Conservation (phyloP, 805 yeast species). For the Starmerella lactis-condensi region DNA sequence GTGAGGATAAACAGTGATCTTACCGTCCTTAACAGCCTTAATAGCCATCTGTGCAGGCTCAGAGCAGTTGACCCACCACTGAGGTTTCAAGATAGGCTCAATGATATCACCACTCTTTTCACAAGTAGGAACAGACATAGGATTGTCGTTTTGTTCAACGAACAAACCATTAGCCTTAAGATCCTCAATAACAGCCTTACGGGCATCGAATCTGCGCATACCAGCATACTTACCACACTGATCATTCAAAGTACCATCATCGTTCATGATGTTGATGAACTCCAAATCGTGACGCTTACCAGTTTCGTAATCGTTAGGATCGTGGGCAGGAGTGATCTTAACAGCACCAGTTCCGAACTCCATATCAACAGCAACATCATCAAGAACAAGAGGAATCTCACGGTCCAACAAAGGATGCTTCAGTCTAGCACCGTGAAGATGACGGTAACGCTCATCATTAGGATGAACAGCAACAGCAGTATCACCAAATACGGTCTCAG, state of each 20-base stretch:
- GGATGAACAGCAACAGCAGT: constrained; percentile 97
- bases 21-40: constrained; percentile 66
- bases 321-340: constrained; percentile 97
- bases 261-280: constrained; percentile 76
- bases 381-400: constrained; percentile 72
- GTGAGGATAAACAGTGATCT: constrained; percentile 66
- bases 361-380: constrained; percentile 92
- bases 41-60: constrained; percentile 80
- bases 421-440: constrained; percentile 83
- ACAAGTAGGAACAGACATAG: constrained; percentile 87
- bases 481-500: constrained; percentile 95
- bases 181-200: constrained; percentile 61
- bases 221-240: constrained; percentile 89
- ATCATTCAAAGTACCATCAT: constrained; percentile 78
- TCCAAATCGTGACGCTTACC: constrained; percentile 89
- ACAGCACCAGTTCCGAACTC: constrained; percentile 99
- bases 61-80: constrained; percentile 95
- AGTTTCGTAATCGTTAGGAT: constrained; percentile 86
- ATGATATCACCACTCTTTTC: constrained; percentile 93
- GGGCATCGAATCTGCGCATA: constrained; percentile 84
- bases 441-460: constrained; percentile 76
- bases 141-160: constrained; percentile 78
- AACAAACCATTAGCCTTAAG: constrained; percentile 57
- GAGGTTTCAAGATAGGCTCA: constrained; percentile 93
- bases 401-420: constrained; percentile 79